Conservation (phyloP, 169 alveolate species). For the Perkinsus olseni region DNA sequence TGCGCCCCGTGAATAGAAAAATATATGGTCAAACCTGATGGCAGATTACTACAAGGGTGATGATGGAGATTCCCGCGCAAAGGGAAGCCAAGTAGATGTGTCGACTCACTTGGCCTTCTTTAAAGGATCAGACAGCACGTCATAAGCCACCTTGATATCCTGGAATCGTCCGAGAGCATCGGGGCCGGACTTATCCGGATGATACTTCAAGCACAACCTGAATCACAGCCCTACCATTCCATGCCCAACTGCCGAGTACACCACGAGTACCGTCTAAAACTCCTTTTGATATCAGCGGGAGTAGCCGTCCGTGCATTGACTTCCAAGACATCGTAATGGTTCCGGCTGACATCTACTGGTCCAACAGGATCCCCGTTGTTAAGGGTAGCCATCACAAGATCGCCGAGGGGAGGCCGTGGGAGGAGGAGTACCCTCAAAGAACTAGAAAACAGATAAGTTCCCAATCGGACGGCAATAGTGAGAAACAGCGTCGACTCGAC, state of each 20-base stretch:
- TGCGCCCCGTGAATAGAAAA: neutral
- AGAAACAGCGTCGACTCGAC: too few relatives aligned
- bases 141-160: neutral
- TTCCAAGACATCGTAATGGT: neutral
- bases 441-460: too few relatives aligned
- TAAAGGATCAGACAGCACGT: neutral
- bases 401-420: too few relatives aligned
- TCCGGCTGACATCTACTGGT: neutral
- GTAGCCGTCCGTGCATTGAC: neutral
- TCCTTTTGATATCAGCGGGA: neutral
- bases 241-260: neutral
- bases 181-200: neutral
- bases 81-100: neutral
- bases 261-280: neutral
- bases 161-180: neutral
- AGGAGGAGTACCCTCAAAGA: too few relatives aligned
- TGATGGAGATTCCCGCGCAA: neutral
- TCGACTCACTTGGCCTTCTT: neutral
- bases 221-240: neutral
- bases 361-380: neutral
- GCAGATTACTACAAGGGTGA: neutral
- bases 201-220: neutral
- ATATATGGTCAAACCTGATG: neutral
- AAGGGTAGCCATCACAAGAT: neutral
- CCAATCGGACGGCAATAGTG: too few relatives aligned